Conservation (phyloP, 2,329 filamentous ascomycete species). For the Fusarium lyarnte region DNA sequence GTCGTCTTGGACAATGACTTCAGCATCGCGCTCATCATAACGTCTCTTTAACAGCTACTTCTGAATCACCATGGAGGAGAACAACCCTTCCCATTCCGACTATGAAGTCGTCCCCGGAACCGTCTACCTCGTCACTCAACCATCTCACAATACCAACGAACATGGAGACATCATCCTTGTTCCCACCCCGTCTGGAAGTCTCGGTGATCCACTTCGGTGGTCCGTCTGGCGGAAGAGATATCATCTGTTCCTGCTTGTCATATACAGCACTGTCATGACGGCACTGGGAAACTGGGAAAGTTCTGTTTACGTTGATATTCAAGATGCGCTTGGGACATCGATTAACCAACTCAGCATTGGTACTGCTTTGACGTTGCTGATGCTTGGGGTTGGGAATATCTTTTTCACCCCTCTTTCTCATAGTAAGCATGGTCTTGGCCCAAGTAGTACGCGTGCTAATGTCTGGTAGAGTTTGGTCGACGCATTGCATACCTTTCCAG, state of each 20-base stretch:
- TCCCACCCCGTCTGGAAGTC: background rate
- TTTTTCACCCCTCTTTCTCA: background rate
- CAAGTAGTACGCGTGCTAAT: background rate
- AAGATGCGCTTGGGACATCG: background rate
- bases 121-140: background rate
- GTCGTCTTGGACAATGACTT: background rate
- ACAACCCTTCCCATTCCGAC: background rate
- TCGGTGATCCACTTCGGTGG: background rate
- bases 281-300: background rate
- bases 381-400: background rate
- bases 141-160: background rate
- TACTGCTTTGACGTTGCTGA: background rate
- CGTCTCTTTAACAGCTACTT: too few species aligned
- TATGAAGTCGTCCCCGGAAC: background rate
- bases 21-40: background rate
- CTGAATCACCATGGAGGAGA: background rate
- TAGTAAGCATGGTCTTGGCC: background rate
- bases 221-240: background rate
- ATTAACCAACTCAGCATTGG: background rate
- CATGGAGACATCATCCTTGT: background rate
- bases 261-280: background rate
- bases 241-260: background rate
- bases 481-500: background rate
- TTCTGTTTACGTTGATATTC: background rate
- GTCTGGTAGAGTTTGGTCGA: background rate